Conservation (phyloP, 768 basidiomycete genomes). For the Royoungia palumana region DNA sequence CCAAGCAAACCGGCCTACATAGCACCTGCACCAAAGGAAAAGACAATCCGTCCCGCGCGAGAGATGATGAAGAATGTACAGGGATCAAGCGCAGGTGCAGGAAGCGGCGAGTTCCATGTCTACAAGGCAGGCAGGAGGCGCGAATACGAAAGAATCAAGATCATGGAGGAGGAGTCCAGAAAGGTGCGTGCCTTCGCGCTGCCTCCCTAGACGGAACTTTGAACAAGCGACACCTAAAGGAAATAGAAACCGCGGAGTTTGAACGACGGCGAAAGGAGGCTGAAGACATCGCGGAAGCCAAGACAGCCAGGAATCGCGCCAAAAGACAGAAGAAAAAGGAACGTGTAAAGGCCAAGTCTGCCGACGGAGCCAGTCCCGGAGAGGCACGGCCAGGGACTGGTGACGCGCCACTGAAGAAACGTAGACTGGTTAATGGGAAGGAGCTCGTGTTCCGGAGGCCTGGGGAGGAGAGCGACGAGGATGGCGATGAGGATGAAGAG, state of each 20-base stretch:
- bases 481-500: slow-evolving; percentile 38
- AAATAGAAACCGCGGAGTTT: slow-evolving; percentile 69
- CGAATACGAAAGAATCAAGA: slow-evolving; percentile 91
- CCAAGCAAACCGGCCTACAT: slow-evolving; percentile 80
- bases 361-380: slow-evolving; percentile 27
- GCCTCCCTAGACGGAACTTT: not conserved
- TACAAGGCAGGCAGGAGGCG: slow-evolving; percentile 93
- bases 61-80: slow-evolving; percentile 99
- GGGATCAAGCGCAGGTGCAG: slow-evolving; percentile 95
- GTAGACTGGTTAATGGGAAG: slow-evolving; percentile 75
- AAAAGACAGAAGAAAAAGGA: slow-evolving; percentile 93
- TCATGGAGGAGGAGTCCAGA: slow-evolving; percentile 79
- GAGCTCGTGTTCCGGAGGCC: slow-evolving; percentile 59
- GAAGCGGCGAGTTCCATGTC: slow-evolving; percentile 97
- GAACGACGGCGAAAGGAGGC: slow-evolving; percentile 68
- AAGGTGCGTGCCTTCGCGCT: slow-evolving; percentile 49
- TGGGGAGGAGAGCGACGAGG: slow-evolving; percentile 49
- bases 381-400: slow-evolving; percentile 21
- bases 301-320: slow-evolving; percentile 93
- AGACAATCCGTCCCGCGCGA: slow-evolving; percentile 72
- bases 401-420: slow-evolving; percentile 65
- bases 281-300: slow-evolving; percentile 71
- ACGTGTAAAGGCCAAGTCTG: slow-evolving; percentile 47
- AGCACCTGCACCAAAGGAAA: slow-evolving; percentile 79
- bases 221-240: slow-evolving; percentile 41